These are phyloP conservation scores for Lyophyllum semitale DNA, from an alignment of 768 basidiomycete genomes.

Conservation along the genomic window DNA sequence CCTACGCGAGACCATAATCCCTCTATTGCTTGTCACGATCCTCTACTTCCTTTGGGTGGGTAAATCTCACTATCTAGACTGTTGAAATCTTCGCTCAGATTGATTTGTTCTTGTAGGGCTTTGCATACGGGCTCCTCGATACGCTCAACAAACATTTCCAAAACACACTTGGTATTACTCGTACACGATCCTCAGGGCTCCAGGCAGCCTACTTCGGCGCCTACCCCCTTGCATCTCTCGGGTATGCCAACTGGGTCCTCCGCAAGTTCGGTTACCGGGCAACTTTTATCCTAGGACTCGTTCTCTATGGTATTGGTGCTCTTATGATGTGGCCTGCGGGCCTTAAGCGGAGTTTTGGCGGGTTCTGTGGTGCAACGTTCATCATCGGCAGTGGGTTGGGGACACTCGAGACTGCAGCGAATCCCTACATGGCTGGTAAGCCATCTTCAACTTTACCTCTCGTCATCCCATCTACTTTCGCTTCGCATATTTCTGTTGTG, in stretches of 20 bases:
- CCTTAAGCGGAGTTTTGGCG: slow-evolving; percentile 33
- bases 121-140: slow-evolving; percentile 35
- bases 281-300: slow-evolving; percentile 32
- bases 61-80: neutral
- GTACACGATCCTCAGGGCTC: slow-evolving; percentile 34
- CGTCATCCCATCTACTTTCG: too few species aligned
- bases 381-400: slow-evolving; percentile 36
- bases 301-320: slow-evolving; percentile 32
- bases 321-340: slow-evolving; percentile 37
- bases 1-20: slow-evolving; percentile 31
- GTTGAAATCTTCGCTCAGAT: neutral
- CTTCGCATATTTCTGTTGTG: too few species aligned
- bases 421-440: slow-evolving; percentile 36
- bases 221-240: slow-evolving; percentile 34
- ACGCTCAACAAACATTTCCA: slow-evolving; percentile 38
- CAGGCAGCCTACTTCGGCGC: slow-evolving; percentile 38
- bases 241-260: slow-evolving; percentile 35
- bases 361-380: slow-evolving; percentile 37
- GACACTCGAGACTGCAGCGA: slow-evolving; percentile 33
- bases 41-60: slow-evolving; percentile 37
- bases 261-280: slow-evolving; percentile 33
- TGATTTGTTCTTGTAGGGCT: slow-evolving; percentile 20
- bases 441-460: too few species aligned
- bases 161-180: slow-evolving; percentile 30
- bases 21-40: slow-evolving; percentile 36